Conservation (phyloP, 2,329 filamentous ascomycete species). For the Dactylellina drechsleri region DNA sequence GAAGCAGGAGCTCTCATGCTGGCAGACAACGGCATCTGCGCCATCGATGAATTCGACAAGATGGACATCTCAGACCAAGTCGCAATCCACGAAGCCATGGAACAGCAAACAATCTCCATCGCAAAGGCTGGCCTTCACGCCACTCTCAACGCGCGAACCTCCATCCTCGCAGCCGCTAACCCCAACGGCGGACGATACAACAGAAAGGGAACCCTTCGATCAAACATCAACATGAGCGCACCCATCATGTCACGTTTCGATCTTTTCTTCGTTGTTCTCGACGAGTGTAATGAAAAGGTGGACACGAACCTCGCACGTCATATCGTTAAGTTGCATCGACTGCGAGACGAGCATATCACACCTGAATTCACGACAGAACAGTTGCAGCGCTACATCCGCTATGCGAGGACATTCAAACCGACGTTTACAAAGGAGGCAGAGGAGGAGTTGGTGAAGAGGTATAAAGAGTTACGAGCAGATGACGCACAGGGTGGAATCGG, state of each 20-base stretch:
- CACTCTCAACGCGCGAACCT: slow-evolving; percentile 93
- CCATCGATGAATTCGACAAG: slow-evolving; percentile 99
- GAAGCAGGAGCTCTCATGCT: slow-evolving; percentile 98
- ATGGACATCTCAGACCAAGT: slow-evolving; percentile 98
- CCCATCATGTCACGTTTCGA: slow-evolving; percentile 99
- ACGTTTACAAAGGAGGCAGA: slow-evolving; percentile 90
- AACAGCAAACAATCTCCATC: slow-evolving; percentile 99
- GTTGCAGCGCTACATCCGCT: slow-evolving; percentile 95
- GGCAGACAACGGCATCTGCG: slow-evolving; percentile 95
- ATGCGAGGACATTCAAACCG: slow-evolving; percentile 91
- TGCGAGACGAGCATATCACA: slow-evolving; percentile 88
- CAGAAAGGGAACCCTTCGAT: slow-evolving; percentile 88
- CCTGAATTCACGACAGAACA: slow-evolving; percentile 97
- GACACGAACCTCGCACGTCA: slow-evolving; percentile 93
- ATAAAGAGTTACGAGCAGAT: slow-evolving; percentile 93
- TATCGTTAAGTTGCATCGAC: slow-evolving; percentile 92
- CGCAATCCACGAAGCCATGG: slow-evolving; percentile 99
- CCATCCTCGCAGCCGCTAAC: slow-evolving; percentile 94
- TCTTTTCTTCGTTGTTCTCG: slow-evolving; percentile 95
- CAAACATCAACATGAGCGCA: slow-evolving; percentile 98
- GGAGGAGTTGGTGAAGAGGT: slow-evolving; percentile 84
- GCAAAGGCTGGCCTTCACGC: slow-evolving; percentile 98
- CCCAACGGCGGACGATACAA: slow-evolving; percentile 97
- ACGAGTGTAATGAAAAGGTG: slow-evolving; percentile 92
- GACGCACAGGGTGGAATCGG: slow-evolving; percentile 94